Evolutionary conservation across 2,329 filamentous ascomycete genomes (phyloP), one percentile per base, ranked within the genome.

Genomic region (Berkeleyomyces basicola): DNA sequence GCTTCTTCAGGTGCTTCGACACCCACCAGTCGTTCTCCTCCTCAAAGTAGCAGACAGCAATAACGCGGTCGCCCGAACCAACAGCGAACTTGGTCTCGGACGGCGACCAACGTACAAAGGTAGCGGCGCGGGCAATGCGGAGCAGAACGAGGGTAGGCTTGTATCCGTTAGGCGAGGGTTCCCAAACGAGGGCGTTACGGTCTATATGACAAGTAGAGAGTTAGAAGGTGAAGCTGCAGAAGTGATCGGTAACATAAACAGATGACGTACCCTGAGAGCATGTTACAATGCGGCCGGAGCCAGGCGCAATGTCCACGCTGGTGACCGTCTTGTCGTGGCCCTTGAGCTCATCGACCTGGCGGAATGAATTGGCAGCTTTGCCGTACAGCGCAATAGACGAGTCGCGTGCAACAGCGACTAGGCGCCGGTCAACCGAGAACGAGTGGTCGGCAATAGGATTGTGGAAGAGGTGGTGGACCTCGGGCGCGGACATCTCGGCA

Each of bases 21-120:
- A 99, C 92, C 93, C 93, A 99, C 93, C 93, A 99, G 78, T 99
- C 91, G 75, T 99, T 96, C 75, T 99, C 93, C 73, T 96, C 89
- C 72, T 99, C 93, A 69, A 99, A 99, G 78, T 97, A 97, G 80
- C 93, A 99, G 68, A 97, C 82, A 47, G 93, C 90, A 70, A 99
- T 96, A 67, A 96, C 87, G 67, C 93, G 86, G 69, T 96, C 93
- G 66, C 93, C 93, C 37, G 91, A 96, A 65, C 93, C 93, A 36
- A 97, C 93, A 61, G 93, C 93, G 73, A 99, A 99, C 76, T 99
- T 99, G 72, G 85, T 87, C 79, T 99, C 93, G 31, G 88, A 92
- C 2, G 93, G 93, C 31, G 90, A 95, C 93, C 93, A 99, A 70
- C 93, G 88, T 59, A 96, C 93, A 71, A 92, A 96, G 0, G 93